These are phyloP conservation scores for Mortierella sp. DNA, from an alignment of 371 early-diverging fungal genomes.

Conservation along the genomic window DNA sequence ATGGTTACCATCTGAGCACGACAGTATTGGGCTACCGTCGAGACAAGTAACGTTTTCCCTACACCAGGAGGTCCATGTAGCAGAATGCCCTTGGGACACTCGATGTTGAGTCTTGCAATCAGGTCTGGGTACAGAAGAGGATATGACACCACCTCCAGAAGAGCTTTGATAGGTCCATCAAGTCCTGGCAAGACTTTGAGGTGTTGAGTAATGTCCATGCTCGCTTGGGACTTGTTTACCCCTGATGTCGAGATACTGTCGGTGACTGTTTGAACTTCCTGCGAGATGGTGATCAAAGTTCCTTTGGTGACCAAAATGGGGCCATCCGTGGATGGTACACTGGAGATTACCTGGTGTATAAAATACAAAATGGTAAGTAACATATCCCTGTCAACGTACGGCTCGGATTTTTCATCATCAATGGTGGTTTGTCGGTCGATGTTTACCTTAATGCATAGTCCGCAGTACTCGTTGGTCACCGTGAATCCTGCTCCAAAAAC, in stretches of 20 bases:
- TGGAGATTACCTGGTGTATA: conserved; percentile 47
- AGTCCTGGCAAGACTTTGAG: conserved; percentile 65
- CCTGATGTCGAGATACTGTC: conserved; percentile 24
- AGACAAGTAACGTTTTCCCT: conserved; percentile 93
- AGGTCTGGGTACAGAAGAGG: conserved; percentile 80
- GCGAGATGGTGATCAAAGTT: conserved; percentile 38
- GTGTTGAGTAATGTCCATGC: conserved; percentile 17
- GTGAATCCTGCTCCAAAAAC: conserved; percentile 31
- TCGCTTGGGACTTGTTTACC: neutral
- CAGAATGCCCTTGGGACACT: conserved; percentile 91
- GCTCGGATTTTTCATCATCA: too few species aligned
- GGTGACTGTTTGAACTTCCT: conserved; percentile 8
- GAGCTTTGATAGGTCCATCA: conserved; percentile 72
- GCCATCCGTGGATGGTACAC: conserved; percentile 41
- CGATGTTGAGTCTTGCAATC: conserved; percentile 77
- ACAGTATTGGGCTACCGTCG: conserved; percentile 73
- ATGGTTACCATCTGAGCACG: conserved; percentile 76
- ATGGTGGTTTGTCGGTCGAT: neutral
- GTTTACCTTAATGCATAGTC: conserved; percentile 38
- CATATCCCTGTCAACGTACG: neutral
- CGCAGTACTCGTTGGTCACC: conserved; percentile 21
- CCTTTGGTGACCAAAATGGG: conserved; percentile 46
- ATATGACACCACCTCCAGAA: conserved; percentile 85
- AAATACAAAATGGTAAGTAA: neutral
- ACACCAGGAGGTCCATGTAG: conserved; percentile 97